phyloP scores from a whole-genome alignment of 768 basidiomycete species.

The Porphyrellus cyaneotinctus region DNA sequence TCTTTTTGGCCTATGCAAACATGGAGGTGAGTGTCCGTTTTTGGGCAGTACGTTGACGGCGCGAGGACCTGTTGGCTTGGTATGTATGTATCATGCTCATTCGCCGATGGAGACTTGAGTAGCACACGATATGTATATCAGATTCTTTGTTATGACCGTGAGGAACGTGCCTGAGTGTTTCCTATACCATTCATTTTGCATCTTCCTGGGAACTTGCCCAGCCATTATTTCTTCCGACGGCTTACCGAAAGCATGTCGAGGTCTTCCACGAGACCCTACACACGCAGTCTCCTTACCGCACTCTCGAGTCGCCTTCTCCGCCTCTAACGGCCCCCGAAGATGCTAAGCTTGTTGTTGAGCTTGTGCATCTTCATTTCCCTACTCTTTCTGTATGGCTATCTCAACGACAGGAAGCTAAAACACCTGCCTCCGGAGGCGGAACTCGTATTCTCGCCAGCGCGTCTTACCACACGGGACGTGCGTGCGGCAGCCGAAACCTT shows the following conservation, averaged over 20 bases:
- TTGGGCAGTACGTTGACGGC: not conserved
- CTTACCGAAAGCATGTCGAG: too few species aligned
- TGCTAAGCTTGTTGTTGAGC: slow-evolving; percentile 14
- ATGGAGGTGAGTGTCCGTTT: slow-evolving; percentile 60
- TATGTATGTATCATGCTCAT: too few species aligned
- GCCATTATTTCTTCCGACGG: too few species aligned
- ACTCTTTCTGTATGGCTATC: slow-evolving; percentile 36
- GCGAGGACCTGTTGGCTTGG: too few species aligned
- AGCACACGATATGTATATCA: too few species aligned
- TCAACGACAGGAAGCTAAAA: slow-evolving; percentile 56
- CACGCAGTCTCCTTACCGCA: not conserved
- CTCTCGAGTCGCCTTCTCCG: too few species aligned
- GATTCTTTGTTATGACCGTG: too few species aligned
- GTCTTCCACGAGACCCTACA: not conserved
- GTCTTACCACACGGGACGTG: slow-evolving; percentile 45
- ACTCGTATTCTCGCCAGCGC: slow-evolving; percentile 45
- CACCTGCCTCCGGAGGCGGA: slow-evolving; percentile 45
- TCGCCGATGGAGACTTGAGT: too few species aligned
- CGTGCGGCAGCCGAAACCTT: slow-evolving; percentile 37
- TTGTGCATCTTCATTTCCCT: slow-evolving; percentile 4
- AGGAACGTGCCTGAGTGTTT: too few species aligned
- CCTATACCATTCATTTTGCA: too few species aligned
- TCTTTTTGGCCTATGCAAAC: slow-evolving; percentile 80
- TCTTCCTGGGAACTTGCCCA: too few species aligned
- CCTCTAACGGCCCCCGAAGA: slow-evolving; percentile 2